phyloP scores from a whole-genome alignment of 1,284 basidiomycete species.

The Puccinia triticina region DNA sequence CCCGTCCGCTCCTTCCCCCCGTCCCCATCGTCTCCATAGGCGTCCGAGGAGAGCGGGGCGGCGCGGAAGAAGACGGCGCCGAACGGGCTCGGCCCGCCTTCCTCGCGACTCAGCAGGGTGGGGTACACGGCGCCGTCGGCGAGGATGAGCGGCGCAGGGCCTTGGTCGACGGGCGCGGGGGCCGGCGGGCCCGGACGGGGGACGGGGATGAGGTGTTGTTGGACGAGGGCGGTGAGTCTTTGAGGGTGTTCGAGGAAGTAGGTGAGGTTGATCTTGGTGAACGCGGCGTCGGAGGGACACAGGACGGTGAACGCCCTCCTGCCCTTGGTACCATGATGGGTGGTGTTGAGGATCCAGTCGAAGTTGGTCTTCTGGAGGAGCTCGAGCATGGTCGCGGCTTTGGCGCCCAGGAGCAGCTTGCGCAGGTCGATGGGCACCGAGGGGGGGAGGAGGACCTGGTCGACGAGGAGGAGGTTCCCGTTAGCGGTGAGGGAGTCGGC shows the following conservation, averaged over 20 bases:
- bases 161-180: slow-evolving; percentile 51
- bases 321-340: too few species aligned
- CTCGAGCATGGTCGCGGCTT: slow-evolving; percentile 76
- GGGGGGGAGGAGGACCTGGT: slow-evolving; percentile 81
- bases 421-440: slow-evolving; percentile 79
- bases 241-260: slow-evolving; percentile 66
- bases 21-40: slow-evolving; percentile 51
- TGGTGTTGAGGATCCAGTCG: slow-evolving; percentile 72
- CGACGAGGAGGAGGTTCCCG: slow-evolving; percentile 87
- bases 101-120: slow-evolving; percentile 68
- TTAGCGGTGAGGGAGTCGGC: slow-evolving; percentile 77
- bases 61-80: slow-evolving; percentile 77
- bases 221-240: slow-evolving; percentile 71
- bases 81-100: slow-evolving; percentile 65
- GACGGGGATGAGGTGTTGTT: slow-evolving; percentile 81
- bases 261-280: slow-evolving; percentile 84
- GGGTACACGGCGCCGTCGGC: slow-evolving; percentile 73
- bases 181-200: background rate
- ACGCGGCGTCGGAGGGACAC: slow-evolving; percentile 87
- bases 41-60: background rate
- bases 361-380: slow-evolving; percentile 80
- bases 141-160: slow-evolving; percentile 68
- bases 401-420: slow-evolving; percentile 86
- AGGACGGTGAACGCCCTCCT: slow-evolving; percentile 75
- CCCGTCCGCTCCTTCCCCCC: slow-evolving; percentile 68